Evolutionary conservation across 257 asterid genomes (phyloP), one percentile per base, ranked within the genome.

Genomic region (Primulina eburnea): DNA sequence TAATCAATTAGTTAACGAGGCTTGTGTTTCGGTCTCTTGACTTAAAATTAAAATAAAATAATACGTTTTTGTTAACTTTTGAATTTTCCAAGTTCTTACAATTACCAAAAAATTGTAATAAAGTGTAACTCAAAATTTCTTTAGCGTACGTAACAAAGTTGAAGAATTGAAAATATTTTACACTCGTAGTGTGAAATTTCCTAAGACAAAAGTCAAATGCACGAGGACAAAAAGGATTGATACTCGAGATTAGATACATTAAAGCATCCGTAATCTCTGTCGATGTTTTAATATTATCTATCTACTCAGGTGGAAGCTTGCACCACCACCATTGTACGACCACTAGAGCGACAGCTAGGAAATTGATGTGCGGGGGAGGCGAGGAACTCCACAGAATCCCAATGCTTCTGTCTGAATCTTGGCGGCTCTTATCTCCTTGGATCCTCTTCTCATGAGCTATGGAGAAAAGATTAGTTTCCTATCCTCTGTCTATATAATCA

Each of bases 351-450:
- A 52, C 60, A 32, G 65, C 62, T 69, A 4, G 65, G 7, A 73
- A 34, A 75, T 38, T 72, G 26, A 60, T 18, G 61, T 11, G 73
- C 24, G 66, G 61, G 77, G 63, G 61, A n/a, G 52, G 10, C n/a
- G 55, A 59, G 43, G 9, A 14, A 60, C 68, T 57, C 74, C 81
- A 80, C 88, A 76, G 95, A 88, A 86, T 90, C 93, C 93, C 89
- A 77, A 86, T 81, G 93, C 81, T 72, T 16, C 76, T 87, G 94
- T 85, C 86, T 68, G 73, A 84, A 76, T 83, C 80, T 63, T 71
- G 43, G 73, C 84, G 77, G 72, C 83, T 66, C 55, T 83, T 84
- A 65, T 89, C 90, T 74, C 73, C 77, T 90, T 87, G 95, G 87
- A 84, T 77, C 88, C 73, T 86, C 79, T 69, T 7, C 53, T 69